A percentile compares a stretch with the other conserved stretches of the same genome.
These are phyloP conservation scores for Teratosphaeria pseudoeucalypti DNA, from an alignment of 2,329 filamentous ascomycete genomes.

Conservation along the genomic window DNA sequence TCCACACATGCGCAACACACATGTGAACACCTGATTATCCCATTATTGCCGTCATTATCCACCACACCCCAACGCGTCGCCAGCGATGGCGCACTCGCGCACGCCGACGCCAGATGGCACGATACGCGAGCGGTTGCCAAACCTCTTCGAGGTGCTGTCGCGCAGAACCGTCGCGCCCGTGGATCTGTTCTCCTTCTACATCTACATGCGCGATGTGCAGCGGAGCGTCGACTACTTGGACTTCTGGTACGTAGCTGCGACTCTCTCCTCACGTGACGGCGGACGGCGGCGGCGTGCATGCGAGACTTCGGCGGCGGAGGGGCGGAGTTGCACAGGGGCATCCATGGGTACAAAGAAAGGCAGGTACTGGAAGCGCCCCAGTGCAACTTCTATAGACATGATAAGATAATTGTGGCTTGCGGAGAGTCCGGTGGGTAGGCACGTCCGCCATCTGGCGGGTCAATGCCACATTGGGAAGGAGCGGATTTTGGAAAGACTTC, in stretches of 20 bases:
- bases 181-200: conserved; percentile 97
- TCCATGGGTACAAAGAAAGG: not conserved
- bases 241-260: conserved; percentile 63
- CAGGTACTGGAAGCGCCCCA: not conserved
- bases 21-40: not conserved
- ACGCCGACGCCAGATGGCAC: conserved; percentile 21
- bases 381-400: not conserved
- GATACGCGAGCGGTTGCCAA: conserved; percentile 73
- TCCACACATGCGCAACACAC: not conserved
- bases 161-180: conserved; percentile 90
- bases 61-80: not conserved
- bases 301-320: not conserved
- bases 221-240: conserved; percentile 95
- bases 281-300: not conserved
- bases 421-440: no score
- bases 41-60: not conserved
- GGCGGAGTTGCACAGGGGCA: not conserved
- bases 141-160: conserved; percentile 89
- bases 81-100: conserved; percentile 16
- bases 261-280: not conserved
- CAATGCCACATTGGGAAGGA: not conserved
- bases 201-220: conserved; percentile 98
- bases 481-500: not conserved
- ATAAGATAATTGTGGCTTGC: no score
- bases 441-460: not conserved